Conservation (phyloP, 495 filamentous ascomycete genomes). For the Penicillium soppii region DNA sequence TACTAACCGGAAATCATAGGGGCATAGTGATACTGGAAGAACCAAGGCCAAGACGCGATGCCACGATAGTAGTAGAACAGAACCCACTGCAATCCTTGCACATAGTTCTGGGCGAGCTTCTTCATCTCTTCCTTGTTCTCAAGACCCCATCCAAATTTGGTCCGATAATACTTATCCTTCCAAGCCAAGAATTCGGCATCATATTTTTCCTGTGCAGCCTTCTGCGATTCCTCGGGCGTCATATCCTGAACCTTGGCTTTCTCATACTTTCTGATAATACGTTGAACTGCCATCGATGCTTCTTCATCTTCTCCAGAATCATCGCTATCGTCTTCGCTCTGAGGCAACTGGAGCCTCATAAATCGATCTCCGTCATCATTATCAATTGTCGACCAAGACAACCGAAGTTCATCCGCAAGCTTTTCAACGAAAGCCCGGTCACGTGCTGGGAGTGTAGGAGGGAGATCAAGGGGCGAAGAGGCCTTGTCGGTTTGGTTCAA, state of each 20-base stretch:
- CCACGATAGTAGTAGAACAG: conserved; percentile 97
- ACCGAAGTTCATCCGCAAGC: conserved; percentile 74
- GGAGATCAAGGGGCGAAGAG: conserved; percentile 63
- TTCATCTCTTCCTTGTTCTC: conserved; percentile 79
- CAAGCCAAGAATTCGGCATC: conserved; percentile 82
- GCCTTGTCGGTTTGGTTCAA: conserved; percentile 54
- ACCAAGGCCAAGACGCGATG: conserved; percentile 98
- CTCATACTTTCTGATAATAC: conserved; percentile 86
- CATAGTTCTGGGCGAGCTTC: conserved; percentile 90
- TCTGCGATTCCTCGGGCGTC: conserved; percentile 72
- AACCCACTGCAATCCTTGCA: conserved; percentile 98
- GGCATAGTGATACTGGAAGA: conserved; percentile 93
- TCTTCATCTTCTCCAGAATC: conserved; percentile 81
- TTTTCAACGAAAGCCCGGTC: conserved; percentile 93
- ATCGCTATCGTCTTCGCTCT: conserved; percentile 47
- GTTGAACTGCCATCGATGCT: conserved; percentile 73
- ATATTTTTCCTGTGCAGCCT: conserved; percentile 76
- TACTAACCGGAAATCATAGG: conserved; percentile 86
- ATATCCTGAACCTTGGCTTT: conserved; percentile 83
- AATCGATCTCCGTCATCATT: conserved; percentile 78
- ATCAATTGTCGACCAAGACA: conserved; percentile 78
- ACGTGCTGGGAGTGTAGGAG: conserved; percentile 70
- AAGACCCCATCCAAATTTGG: conserved; percentile 89
- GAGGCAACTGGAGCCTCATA: conserved; percentile 69
- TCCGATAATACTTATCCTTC: conserved; percentile 88